Evolutionary conservation across 352 stramenopile genomes (phyloP).

Genomic region (Globisporangium cystogenes): DNA sequence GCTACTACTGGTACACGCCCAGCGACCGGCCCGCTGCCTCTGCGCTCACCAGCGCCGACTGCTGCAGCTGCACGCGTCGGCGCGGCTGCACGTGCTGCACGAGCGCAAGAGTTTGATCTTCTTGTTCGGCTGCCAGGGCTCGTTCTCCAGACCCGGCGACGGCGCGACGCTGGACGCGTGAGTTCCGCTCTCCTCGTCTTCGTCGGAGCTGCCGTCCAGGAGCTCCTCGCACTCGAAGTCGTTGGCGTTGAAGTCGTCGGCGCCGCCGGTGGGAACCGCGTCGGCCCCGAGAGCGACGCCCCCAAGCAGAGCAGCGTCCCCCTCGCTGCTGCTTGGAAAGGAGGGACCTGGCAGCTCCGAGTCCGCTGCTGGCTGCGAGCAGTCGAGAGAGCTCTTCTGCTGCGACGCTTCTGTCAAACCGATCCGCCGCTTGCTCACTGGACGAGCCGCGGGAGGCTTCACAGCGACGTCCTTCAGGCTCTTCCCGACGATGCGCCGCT

Average conservation of each 20-base stretch:
- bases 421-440: conserved; percentile 5
- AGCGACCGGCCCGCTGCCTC: no score
- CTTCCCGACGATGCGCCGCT: conserved; percentile 61
- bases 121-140: conserved; percentile 30
- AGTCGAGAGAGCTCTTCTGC: background rate
- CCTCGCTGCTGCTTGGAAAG: background rate
- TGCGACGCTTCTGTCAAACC: background rate
- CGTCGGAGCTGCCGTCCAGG: conserved; percentile 10
- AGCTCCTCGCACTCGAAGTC: conserved; percentile 76
- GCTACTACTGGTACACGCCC: background rate
- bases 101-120: conserved; percentile 29
- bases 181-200: background rate
- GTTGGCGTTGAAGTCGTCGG: conserved; percentile 50
- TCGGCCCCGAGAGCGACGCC: conserved; percentile 8
- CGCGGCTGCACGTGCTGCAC: conserved; percentile 39
- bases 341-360: background rate
- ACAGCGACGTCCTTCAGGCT: conserved; percentile 2
- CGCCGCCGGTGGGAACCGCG: conserved; percentile 23
- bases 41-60: no score
- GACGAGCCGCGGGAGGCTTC: conserved; percentile 3
- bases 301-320: conserved; percentile 1
- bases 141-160: background rate
- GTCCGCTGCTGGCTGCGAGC: background rate
- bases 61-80: background rate
- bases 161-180: background rate